Percentiles rank a stretch among this genome's conserved stretches.
These are phyloP conservation scores for Graphiopsis chlorocephala DNA, from an alignment of 2,329 filamentous ascomycete species.

Conservation along the genomic window DNA sequence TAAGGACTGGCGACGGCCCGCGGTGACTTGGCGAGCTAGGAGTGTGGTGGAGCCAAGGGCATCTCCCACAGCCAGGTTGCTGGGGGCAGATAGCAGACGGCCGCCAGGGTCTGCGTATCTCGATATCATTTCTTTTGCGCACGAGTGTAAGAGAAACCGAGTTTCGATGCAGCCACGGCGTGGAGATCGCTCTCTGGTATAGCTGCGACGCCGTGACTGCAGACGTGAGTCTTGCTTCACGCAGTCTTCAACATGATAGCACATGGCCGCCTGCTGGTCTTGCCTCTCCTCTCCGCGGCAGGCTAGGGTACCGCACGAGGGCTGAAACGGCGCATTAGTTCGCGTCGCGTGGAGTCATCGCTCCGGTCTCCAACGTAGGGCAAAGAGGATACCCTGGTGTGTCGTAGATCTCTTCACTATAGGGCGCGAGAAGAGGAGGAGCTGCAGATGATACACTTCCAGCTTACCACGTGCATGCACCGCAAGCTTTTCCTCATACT, in stretches of 20 bases:
- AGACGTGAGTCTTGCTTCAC: background rate
- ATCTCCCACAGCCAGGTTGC: slow-evolving; percentile 3
- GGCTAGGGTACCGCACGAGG: background rate
- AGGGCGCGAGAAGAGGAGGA: background rate
- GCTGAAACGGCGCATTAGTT: background rate
- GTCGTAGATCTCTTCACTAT: background rate
- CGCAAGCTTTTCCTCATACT: background rate
- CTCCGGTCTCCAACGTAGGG: background rate
- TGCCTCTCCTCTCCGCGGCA: background rate
- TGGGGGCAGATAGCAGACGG: slow-evolving; percentile 10
- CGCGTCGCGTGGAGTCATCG: background rate
- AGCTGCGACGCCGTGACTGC: background rate
- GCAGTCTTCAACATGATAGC: background rate
- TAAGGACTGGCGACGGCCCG: background rate
- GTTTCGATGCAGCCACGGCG: background rate
- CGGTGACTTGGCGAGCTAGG: background rate
- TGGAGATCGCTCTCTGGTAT: background rate
- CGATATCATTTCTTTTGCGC: background rate
- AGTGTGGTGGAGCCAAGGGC: background rate
- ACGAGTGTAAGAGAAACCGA: background rate
- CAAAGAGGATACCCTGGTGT: background rate
- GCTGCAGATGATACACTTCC: background rate
- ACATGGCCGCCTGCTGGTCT: background rate
- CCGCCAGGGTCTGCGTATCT: slow-evolving; percentile 7
- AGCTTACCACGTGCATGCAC: background rate